Evolutionary conservation across 306 rosid species (phyloP), one percentile per base, ranked within the genome.

Genomic region (Castanospermum australe): DNA sequence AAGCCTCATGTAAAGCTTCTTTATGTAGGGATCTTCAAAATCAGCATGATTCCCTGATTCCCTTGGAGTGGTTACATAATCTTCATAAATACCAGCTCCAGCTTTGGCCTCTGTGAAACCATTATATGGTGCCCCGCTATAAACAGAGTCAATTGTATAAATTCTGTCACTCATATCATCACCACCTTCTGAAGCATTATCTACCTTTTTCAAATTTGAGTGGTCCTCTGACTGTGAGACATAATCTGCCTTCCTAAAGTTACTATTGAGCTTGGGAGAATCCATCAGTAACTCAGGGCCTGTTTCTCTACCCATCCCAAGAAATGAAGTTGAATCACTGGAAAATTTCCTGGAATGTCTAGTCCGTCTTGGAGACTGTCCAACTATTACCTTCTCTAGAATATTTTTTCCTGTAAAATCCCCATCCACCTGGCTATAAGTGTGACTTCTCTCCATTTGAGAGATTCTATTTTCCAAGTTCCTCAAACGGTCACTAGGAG

Each of bases 81-180:
- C 92, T 33, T 91, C 97, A 28, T 70, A 81, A 72, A 66, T 73
- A 41, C 85, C 94, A 63, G 71, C 77, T 51, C 86, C 88, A 18
- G 88, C 79, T 87, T 91, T 91, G 66, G 83, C 61, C 44, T 88
- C 92, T 10, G 68, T 60, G 69, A 83, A 86, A 76, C 96, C 87
- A 74, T 81, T 84, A 81, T 79, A 25, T 3, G 92, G 76, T 55
- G 83, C 87, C 67, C 91, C 92, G 52, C 67, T 73, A 62, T 96
- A 93, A 71, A 96, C 75, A 61, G 98, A 96, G 82, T 96, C 99
- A 25, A 96, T 92, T 75, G 97, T 96, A 76, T 96, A 96, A 85
- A 96, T 81, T 87, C 98, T 88, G 79, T 96, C 99, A 75, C 84
- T 75, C 73, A 13, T 85, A 79, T 93, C 96, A 51, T 96, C 99